phyloP scores from a whole-genome alignment of 139 green algal species.

The Haematococcus sp. region DNA sequence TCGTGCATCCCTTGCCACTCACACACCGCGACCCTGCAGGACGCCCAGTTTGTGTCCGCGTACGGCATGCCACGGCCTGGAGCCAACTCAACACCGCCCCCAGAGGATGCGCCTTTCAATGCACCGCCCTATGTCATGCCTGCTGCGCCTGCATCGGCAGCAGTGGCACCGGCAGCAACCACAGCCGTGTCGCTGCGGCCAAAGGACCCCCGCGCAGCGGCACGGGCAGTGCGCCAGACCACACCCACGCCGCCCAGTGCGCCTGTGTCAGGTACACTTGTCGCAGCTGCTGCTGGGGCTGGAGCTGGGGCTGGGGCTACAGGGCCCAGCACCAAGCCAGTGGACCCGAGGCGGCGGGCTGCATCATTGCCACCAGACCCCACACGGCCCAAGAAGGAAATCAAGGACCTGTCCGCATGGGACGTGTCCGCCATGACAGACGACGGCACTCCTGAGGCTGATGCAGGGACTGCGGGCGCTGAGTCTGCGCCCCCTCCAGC shows the following conservation, averaged over 20 bases:
- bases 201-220: slow-evolving; percentile 3
- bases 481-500: background rate
- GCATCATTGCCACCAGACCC: background rate
- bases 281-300: background rate
- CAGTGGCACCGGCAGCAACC: background rate
- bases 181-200: background rate
- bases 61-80: background rate
- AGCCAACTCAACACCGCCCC: background rate
- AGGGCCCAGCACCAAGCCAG: background rate
- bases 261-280: background rate
- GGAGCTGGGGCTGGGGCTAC: background rate
- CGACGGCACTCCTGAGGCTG: background rate
- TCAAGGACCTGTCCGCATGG: no score
- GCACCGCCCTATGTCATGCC: background rate
- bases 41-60: no score
- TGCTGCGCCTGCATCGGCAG: background rate
- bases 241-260: background rate
- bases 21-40: no score
- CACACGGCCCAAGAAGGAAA: no score
- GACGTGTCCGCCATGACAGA: background rate
- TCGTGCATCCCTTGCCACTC: no score
- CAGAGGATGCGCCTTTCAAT: background rate
- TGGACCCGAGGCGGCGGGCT: background rate
- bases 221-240: background rate
- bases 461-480: background rate